Evolutionary conservation across 2,329 filamentous ascomycete species (phyloP).

Genomic region (Ramularia collo-cygni): DNA sequence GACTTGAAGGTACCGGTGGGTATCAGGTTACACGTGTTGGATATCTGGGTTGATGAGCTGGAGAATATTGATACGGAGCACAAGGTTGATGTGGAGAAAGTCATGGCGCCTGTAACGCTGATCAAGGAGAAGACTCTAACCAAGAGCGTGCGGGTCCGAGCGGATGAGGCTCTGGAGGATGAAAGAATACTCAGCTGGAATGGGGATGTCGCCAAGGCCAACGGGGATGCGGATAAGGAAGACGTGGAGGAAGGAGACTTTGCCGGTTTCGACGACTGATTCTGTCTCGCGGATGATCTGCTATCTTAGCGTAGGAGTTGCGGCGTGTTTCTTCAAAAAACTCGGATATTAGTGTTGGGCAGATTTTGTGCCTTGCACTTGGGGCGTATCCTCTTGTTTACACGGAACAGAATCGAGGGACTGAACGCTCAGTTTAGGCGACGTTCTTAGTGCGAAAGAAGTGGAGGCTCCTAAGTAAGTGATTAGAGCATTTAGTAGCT

Average conservation of each 20-base stretch:
- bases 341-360: too few species aligned
- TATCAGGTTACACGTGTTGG: slow-evolving; percentile 75
- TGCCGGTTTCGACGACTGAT: slow-evolving; percentile 59
- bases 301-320: slow-evolving; percentile 12
- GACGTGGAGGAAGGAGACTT: slow-evolving; percentile 36
- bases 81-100: slow-evolving; percentile 36
- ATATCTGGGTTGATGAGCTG: slow-evolving; percentile 87
- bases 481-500: too few species aligned
- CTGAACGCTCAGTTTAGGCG: too few species aligned
- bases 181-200: slow-evolving; percentile 58
- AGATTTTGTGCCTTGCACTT: too few species aligned
- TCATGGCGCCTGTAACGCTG: slow-evolving; percentile 51
- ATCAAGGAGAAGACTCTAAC: slow-evolving; percentile 54
- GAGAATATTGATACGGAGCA: slow-evolving; percentile 57
- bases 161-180: slow-evolving; percentile 65
- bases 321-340: slow-evolving; percentile 1
- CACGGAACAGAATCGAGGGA: too few species aligned
- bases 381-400: too few species aligned
- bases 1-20: slow-evolving; percentile 64
- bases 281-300: neutral
- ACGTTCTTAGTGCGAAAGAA: too few species aligned
- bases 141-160: slow-evolving; percentile 65
- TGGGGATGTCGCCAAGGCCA: slow-evolving; percentile 35
- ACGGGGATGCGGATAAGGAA: slow-evolving; percentile 40
- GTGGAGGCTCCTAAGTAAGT: too few species aligned